Evolutionary conservation across 164 flowering plant species (phyloP), one percentile per base, ranked within the genome.

Genomic region (Taxillus chinensis): DNA sequence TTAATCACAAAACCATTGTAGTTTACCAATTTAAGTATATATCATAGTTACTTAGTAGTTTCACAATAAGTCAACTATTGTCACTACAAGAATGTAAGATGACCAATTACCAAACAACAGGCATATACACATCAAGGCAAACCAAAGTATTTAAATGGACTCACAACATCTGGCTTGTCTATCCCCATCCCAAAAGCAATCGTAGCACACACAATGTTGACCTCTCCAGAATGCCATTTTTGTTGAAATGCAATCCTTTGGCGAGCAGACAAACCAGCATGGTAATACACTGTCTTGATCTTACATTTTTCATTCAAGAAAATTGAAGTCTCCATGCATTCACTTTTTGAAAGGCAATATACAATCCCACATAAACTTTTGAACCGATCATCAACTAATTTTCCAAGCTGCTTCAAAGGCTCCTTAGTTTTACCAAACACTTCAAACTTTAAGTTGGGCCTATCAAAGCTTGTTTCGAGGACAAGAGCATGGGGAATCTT

Each of bases 181-280:
- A 93, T 93, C 64, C 99, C 99, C 99, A 93, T 93, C 57, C 97
- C 97, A 72, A 90, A 93, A 64, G 99, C 99, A 64, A 90, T 90
- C 11, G 97, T 93, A 49, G 97, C 99, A 73, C 97, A 90, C 27
- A 90, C 91, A 66, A 93, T 79, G 46, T 83, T 80, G 62, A 86
- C 87, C 70, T 90, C 90, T 65, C 96, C 99, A 3, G 72, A 67
- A 61, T 86, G 81, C 97, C 99, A 93, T 75, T 86, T 93, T 77
- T 73, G 78, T 73, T 93, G 97, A 72, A 79, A 90, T 37, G 70
- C 70, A 67, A 81, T 70, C 80, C 96, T 87, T 74, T 89, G 89
- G 4, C 79, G 77, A 68, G 91, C 85, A 38, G 89, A 71, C 77
- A 93, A 76, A 62, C 99, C 99, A 74, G 97, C 99, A 84, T 93